Evolutionary conservation across 179 eudicot species (phyloP).

Genomic region (Amaranthus tricolor): DNA sequence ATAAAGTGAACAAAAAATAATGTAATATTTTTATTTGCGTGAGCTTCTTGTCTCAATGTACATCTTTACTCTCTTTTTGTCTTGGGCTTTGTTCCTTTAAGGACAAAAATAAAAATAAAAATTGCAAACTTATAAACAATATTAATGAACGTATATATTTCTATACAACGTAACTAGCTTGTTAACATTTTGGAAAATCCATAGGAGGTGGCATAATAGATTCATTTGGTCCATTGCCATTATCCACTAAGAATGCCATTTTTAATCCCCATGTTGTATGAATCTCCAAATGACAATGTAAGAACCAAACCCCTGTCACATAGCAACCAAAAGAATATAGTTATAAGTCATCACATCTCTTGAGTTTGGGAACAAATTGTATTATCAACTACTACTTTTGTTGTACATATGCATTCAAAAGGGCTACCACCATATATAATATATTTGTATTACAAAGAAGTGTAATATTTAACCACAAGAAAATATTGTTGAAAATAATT

Average conservation of each 20-base stretch:
- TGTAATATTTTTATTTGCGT: too few species aligned
- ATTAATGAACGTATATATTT: not conserved
- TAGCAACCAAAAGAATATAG: not conserved
- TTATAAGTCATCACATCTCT: not conserved
- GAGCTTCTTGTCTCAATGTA: too few species aligned
- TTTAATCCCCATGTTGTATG: slow-evolving; percentile 96
- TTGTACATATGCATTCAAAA: not conserved
- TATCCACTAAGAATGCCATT: slow-evolving; percentile 83
- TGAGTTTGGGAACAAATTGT: not conserved
- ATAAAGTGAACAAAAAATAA: too few species aligned
- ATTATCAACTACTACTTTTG: not conserved
- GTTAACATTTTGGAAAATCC: slow-evolving; percentile 72
- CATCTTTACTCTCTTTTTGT: not conserved
- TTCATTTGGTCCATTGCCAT: slow-evolving; percentile 80
- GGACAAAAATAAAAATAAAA: not conserved
- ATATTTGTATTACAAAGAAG: too few species aligned
- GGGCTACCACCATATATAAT: too few species aligned
- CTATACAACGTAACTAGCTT: not conserved
- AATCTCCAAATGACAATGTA: slow-evolving; percentile 78
- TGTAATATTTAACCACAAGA: too few species aligned
- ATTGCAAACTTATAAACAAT: not conserved
- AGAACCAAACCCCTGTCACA: slow-evolving; percentile 65
- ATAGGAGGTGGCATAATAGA: slow-evolving; percentile 72
- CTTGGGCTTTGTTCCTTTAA: not conserved
- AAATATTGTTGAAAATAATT: too few species aligned